Evolutionary conservation across 176 grass and related monocot genomes (phyloP), one percentile per base, ranked within the genome.

Genomic region (Pontederia paniculata): DNA sequence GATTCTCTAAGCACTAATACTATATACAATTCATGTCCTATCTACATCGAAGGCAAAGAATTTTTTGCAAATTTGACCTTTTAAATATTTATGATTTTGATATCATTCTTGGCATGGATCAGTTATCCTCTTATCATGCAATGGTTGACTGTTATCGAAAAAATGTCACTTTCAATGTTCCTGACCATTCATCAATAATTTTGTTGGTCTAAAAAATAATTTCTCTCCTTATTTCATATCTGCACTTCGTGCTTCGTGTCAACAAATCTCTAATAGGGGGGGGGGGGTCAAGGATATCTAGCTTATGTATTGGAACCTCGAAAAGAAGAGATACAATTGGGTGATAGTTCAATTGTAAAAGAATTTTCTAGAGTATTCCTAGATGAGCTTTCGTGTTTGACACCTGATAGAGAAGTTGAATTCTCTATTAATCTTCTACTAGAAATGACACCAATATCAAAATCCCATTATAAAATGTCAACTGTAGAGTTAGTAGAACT

Each of bases 311-410:
- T 1, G 18, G 17, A 55, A 19, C 2, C 2, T 8, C 16, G 10
- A 55, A 2, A 23, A 1, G 17, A 20, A 6, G 18, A 45, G 17
- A 1, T 22, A 10, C 9, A 0, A 1, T 50, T 66, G 21, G 42
- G 49, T 11, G 62, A 21, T 4, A 66, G 47, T 10, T 16, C 62
- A 0, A 20, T 66, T 8, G 37, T 49, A 6, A n/a, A 13, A 17
- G 43, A 66, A 19, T 66, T 66, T 66, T 45, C 62, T 19, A 7
- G 8, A 12, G 62, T 47, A 21, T 49, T 66, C 49, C 16, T 43
- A 13, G 43, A 45, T 44, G 62, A 66, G 8, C 16, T 66, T 0
- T 16, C 42, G 1, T 12, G 62, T 5, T n/a, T 66, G 9, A 31
- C 43, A 17, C 42, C 43, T 15, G 42, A 66, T 5, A n/a, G 37